These are phyloP conservation scores for Samsoniella hepiali DNA, from an alignment of 2,329 filamentous ascomycete genomes.

Conservation along the genomic window DNA sequence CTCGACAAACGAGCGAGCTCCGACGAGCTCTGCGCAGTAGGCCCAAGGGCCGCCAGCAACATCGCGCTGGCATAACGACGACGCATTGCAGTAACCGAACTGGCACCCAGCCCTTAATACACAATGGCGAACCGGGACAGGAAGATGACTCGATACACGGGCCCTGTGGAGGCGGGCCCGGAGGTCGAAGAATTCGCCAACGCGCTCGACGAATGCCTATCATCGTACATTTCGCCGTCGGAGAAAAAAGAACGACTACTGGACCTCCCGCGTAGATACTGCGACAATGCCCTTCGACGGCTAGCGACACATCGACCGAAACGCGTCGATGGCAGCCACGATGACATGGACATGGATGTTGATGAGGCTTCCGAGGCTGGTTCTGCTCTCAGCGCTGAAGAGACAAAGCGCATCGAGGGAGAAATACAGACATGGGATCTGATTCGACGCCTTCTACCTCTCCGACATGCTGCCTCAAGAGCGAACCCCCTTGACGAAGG, in stretches of 20 bases:
- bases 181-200: constrained; percentile 88
- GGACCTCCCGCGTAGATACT: constrained; percentile 57
- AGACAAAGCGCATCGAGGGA: constrained; percentile 60
- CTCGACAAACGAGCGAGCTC: constrained; percentile 1
- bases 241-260: constrained; percentile 65
- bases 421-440: constrained; percentile 92
- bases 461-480: constrained; percentile 53
- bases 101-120: not conserved
- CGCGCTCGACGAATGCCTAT: constrained; percentile 71
- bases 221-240: constrained; percentile 43
- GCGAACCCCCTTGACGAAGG: constrained; percentile 26
- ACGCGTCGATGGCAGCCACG: constrained; percentile 32
- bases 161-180: constrained; percentile 60
- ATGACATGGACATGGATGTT: constrained; percentile 54
- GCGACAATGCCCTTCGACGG: constrained; percentile 47
- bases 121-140: not conserved
- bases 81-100: not conserved
- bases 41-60: constrained; percentile 8
- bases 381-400: constrained; percentile 25
- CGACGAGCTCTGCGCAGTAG: constrained; percentile 7
- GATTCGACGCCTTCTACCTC: constrained; percentile 67
- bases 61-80: constrained; percentile 1
- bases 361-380: constrained; percentile 46
- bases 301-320: constrained; percentile 32
- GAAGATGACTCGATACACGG: not conserved